phyloP scores from a whole-genome alignment of 768 basidiomycete species.

The Lanmaoa pseudosensibilis region DNA sequence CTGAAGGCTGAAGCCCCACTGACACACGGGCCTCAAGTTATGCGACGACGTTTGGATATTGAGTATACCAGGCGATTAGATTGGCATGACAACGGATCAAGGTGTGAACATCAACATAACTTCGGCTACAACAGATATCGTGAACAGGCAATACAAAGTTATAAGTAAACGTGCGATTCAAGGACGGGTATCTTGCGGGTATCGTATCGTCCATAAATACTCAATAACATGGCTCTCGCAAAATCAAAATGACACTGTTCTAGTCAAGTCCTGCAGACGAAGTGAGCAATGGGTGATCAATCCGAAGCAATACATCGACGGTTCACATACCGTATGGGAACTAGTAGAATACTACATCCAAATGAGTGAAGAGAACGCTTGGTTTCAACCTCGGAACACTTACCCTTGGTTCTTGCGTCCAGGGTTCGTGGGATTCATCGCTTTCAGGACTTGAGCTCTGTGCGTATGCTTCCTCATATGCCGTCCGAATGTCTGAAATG shows the following conservation, averaged over 20 bases:
- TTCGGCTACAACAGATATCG: background rate
- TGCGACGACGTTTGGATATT: background rate
- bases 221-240: too few relatives aligned
- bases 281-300: background rate
- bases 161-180: background rate
- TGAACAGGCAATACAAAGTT: background rate
- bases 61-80: too few relatives aligned
- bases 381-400: conserved; percentile 3
- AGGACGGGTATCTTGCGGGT: background rate
- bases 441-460: background rate
- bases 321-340: conserved; percentile 8
- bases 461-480: conserved; percentile 9
- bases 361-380: background rate
- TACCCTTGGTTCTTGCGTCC: conserved; percentile 24
- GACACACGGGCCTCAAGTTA: background rate
- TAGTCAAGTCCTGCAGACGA: conserved; percentile 14
- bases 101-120: too few relatives aligned
- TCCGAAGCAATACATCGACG: background rate
- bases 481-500: conserved; percentile 12
- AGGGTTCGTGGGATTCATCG: background rate
- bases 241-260: conserved; percentile 9
- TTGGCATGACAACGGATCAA: too few relatives aligned
- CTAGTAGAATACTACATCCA: conserved; percentile 11
- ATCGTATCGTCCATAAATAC: background rate
- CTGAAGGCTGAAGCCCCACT: too few relatives aligned